phyloP scores from a whole-genome alignment of 768 basidiomycete genomes.

The Boletus speciosus region DNA sequence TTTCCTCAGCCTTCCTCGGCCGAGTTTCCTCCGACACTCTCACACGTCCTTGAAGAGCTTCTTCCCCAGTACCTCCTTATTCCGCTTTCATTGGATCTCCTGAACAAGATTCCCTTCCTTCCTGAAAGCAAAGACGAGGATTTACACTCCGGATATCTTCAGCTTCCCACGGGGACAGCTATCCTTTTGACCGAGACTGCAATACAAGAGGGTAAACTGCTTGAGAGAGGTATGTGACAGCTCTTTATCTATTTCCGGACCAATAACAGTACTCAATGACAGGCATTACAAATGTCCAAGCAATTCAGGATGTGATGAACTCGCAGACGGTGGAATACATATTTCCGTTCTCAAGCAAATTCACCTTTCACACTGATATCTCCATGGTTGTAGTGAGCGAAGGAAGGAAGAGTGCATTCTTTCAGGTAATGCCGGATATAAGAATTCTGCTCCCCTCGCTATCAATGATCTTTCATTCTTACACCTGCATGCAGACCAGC shows the following conservation, averaged over 20 bases:
- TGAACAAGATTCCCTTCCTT: slow-evolving; percentile 57
- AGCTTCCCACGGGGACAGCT: slow-evolving; percentile 60
- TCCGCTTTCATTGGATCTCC: slow-evolving; percentile 56
- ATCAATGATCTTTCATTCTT: background rate
- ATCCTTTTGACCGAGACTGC: slow-evolving; percentile 64
- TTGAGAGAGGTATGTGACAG: slow-evolving; percentile 40
- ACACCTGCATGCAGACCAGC: slow-evolving; percentile 48
- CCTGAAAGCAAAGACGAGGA: slow-evolving; percentile 72
- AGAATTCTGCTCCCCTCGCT: background rate
- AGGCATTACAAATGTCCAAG: slow-evolving; percentile 64
- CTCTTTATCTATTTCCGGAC: background rate
- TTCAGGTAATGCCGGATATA: slow-evolving; percentile 45
- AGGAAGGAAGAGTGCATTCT: slow-evolving; percentile 69
- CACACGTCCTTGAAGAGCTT: slow-evolving; percentile 51
- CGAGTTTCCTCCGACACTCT: slow-evolving; percentile 44
- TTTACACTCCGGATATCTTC: slow-evolving; percentile 69
- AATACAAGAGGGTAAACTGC: slow-evolving; percentile 63
- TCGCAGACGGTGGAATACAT: slow-evolving; percentile 66
- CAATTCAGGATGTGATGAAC: slow-evolving; percentile 60
- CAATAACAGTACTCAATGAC: background rate
- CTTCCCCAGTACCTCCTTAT: slow-evolving; percentile 54
- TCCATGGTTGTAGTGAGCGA: slow-evolving; percentile 58
- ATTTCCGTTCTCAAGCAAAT: slow-evolving; percentile 69
- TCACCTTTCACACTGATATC: slow-evolving; percentile 72
- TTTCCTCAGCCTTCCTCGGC: slow-evolving; percentile 48